Percentiles rank a stretch among this genome's conserved stretches.
Evolutionary conservation across 2,329 filamentous ascomycete species (phyloP).

Genomic region (Hysterium pulicare): DNA sequence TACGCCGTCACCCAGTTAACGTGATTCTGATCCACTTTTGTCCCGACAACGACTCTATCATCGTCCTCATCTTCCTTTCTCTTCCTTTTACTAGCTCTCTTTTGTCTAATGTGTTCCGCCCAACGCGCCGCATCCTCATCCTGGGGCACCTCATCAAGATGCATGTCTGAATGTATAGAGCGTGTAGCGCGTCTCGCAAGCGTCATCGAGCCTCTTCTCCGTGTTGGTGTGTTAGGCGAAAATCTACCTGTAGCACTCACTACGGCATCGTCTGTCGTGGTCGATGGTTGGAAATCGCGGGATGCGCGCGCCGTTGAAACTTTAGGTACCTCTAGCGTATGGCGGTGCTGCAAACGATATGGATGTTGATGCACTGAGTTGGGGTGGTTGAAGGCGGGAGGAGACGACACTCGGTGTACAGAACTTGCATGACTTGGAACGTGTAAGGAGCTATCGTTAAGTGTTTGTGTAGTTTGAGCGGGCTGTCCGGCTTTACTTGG

Average conservation of each 20-base stretch:
- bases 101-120: constrained; percentile 90
- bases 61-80: constrained; percentile 89
- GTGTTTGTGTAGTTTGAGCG: constrained; percentile 12
- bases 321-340: constrained; percentile 85
- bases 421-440: constrained; percentile 25
- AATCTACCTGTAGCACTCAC: constrained; percentile 74
- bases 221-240: constrained; percentile 64
- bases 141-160: constrained; percentile 75
- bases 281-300: constrained; percentile 57
- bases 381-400: constrained; percentile 54
- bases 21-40: constrained; percentile 95
- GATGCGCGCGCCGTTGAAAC: constrained; percentile 61
- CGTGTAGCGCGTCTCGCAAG: constrained; percentile 77
- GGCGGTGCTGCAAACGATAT: constrained; percentile 69
- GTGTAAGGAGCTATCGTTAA: constrained; percentile 33
- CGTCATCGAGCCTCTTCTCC: constrained; percentile 77
- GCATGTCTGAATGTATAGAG: constrained; percentile 79
- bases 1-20: constrained; percentile 97
- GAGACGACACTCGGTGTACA: constrained; percentile 58
- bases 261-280: constrained; percentile 53
- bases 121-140: constrained; percentile 90
- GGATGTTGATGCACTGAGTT: constrained; percentile 52
- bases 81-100: constrained; percentile 81
- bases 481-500: constrained; percentile 5
- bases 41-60: constrained; percentile 83